Evolutionary conservation across 306 rosid species (phyloP).

Genomic region (Pyrus betulifolia): DNA sequence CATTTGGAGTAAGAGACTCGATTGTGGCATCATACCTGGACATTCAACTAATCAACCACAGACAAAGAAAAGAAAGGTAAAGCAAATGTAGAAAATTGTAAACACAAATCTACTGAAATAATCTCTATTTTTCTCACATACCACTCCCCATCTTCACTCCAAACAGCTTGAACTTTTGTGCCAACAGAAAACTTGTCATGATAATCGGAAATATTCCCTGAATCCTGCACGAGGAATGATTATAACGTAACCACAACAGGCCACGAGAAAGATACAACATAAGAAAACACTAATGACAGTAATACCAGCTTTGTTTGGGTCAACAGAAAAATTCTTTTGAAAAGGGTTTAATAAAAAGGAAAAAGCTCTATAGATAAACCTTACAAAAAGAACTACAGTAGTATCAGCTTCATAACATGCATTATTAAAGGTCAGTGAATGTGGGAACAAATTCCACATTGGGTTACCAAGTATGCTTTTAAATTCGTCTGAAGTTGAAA

Average conservation of each 20-base stretch:
- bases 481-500: not conserved
- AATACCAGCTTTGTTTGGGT: not conserved
- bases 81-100: constrained; percentile 5
- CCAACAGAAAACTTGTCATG: constrained; percentile 57
- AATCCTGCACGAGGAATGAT: constrained; percentile 37
- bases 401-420: not conserved
- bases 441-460: not conserved
- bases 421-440: not conserved
- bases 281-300: not conserved
- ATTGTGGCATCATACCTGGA: constrained; percentile 85
- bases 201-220: constrained; percentile 41
- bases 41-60: constrained; percentile 36
- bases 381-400: not conserved
- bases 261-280: not conserved
- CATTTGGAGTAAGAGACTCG: constrained; percentile 69
- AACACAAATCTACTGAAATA: not conserved
- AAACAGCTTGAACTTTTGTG: constrained; percentile 80
- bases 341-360: not conserved
- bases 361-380: not conserved
- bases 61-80: constrained; percentile 9
- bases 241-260: not conserved
- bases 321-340: not conserved
- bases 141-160: constrained; percentile 99
- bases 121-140: constrained; percentile 27
- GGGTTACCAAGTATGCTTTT: not conserved